Evolutionary conservation across 495 filamentous ascomycete species (phyloP).

Genomic region (Penicillium diatomitis): DNA sequence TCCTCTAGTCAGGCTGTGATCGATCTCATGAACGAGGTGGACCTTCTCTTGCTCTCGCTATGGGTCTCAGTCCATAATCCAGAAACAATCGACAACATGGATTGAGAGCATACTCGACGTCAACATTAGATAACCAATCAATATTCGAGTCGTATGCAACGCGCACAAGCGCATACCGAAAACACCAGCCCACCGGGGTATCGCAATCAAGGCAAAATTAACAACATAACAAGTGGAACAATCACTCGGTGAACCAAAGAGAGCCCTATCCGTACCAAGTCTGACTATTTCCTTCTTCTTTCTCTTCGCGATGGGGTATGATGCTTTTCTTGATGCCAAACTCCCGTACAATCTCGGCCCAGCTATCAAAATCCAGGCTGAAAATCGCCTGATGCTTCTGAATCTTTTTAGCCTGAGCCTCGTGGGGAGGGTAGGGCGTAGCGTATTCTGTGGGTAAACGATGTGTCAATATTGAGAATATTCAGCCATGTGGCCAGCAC

Average conservation of each 20-base stretch:
- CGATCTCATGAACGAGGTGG: too few species aligned
- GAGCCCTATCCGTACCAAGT: constrained; percentile 67
- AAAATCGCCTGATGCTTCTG: constrained; percentile 77
- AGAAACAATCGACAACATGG: too few species aligned
- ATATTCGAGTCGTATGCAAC: too few species aligned
- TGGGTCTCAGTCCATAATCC: too few species aligned
- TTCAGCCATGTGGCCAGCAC: too few species aligned
- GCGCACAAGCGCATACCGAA: not conserved
- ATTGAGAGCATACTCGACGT: too few species aligned
- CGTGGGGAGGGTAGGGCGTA: constrained; percentile 30
- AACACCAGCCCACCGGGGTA: not conserved
- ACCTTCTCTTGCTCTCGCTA: too few species aligned
- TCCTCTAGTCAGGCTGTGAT: too few species aligned
- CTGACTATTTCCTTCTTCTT: constrained; percentile 41
- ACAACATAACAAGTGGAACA: constrained; percentile 4
- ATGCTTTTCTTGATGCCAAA: constrained; percentile 70
- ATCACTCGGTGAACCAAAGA: not conserved
- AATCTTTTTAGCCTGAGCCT: constrained; percentile 39
- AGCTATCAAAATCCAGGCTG: constrained; percentile 71
- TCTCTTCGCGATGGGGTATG: constrained; percentile 72
- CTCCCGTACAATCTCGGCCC: constrained; percentile 62
- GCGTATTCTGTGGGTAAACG: constrained; percentile 21
- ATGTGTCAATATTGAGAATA: too few species aligned
- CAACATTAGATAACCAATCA: too few species aligned
- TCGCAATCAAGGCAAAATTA: constrained; percentile 4